Percentiles rank a stretch among this genome's conserved stretches.
Conservation (phyloP, 768 basidiomycete genomes). For the Mycena polygramma region DNA sequence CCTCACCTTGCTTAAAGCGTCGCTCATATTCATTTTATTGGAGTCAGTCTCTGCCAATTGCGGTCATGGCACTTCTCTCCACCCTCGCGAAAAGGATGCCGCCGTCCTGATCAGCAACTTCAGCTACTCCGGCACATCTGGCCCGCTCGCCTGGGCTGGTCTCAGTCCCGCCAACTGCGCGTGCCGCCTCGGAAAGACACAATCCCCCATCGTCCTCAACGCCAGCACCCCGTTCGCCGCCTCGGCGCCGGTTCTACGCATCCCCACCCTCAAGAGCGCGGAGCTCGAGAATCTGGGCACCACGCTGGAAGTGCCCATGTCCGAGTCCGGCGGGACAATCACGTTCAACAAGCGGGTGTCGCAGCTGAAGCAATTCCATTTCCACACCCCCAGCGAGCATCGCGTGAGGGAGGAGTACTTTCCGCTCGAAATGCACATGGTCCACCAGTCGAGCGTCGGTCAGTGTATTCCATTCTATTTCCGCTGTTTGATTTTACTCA, state of each 20-base stretch:
- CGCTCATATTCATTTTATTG: background rate
- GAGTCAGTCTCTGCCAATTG: slow-evolving; percentile 11
- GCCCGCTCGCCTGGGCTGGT: slow-evolving; percentile 8
- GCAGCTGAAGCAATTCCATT: slow-evolving; percentile 23
- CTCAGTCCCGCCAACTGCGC: background rate
- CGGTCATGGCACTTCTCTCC: slow-evolving; percentile 8
- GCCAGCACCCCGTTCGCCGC: background rate
- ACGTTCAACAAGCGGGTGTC: background rate
- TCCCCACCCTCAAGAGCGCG: background rate
- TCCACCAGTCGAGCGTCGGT: background rate
- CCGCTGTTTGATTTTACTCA: background rate
- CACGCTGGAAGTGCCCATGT: slow-evolving; percentile 16
- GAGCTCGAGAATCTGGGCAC: slow-evolving; percentile 18
- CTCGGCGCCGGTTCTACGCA: background rate
- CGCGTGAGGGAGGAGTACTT: slow-evolving; percentile 10
- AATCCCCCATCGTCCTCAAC: slow-evolving; percentile 26
- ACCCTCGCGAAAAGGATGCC: background rate
- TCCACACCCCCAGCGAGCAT: slow-evolving; percentile 31
- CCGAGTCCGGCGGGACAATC: background rate
- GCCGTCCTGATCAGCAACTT: background rate
- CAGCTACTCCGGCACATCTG: background rate
- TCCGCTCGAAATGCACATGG: slow-evolving; percentile 30
- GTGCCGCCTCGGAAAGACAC: background rate
- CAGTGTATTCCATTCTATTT: background rate
- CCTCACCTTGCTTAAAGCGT: background rate